Evolutionary conservation across 768 basidiomycete species (phyloP).

Genomic region (Pulveroboletus sp.): DNA sequence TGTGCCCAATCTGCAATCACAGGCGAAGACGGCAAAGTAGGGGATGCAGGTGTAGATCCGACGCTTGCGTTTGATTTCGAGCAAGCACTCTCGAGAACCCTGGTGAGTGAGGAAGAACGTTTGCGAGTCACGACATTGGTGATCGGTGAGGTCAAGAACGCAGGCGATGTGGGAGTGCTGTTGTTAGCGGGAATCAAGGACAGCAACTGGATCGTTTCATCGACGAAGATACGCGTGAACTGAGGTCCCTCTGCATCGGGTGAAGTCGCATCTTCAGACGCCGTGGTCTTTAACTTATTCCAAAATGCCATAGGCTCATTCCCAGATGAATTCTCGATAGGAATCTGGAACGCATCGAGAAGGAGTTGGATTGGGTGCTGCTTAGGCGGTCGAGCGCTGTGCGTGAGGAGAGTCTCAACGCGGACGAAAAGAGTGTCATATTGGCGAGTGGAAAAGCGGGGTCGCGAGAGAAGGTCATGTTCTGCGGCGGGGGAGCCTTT

Average conservation of each 20-base stretch:
- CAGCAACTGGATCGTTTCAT: constrained; percentile 58
- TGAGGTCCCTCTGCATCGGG: constrained; percentile 32
- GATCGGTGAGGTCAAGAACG: constrained; percentile 34
- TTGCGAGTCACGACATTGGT: constrained; percentile 27
- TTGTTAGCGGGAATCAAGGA: constrained; percentile 47
- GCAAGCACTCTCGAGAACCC: constrained; percentile 21
- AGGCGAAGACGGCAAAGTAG: constrained; percentile 30
- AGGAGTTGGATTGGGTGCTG: constrained; percentile 59
- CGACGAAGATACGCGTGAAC: constrained; percentile 56
- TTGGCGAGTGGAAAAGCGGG: constrained; percentile 63
- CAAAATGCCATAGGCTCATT: constrained; percentile 44
- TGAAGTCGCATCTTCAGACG: constrained; percentile 29
- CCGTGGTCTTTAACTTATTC: constrained; percentile 48
- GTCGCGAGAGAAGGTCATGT: constrained; percentile 51
- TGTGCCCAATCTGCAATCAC: constrained; percentile 56
- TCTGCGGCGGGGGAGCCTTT: constrained; percentile 30
- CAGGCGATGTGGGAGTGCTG: constrained; percentile 28
- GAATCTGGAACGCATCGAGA: constrained; percentile 54
- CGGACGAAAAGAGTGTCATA: constrained; percentile 66
- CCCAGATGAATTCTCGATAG: constrained; percentile 30
- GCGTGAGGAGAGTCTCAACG: constrained; percentile 51
- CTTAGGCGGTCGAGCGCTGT: constrained; percentile 32
- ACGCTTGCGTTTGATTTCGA: constrained; percentile 12
- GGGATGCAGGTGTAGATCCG: constrained; percentile 24
- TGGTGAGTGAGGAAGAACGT: constrained; percentile 32